A percentile compares a stretch with the other conserved stretches of the same genome.
Evolutionary conservation across 1,284 basidiomycete species (phyloP).

Genomic region (Sparassis latifolia): DNA sequence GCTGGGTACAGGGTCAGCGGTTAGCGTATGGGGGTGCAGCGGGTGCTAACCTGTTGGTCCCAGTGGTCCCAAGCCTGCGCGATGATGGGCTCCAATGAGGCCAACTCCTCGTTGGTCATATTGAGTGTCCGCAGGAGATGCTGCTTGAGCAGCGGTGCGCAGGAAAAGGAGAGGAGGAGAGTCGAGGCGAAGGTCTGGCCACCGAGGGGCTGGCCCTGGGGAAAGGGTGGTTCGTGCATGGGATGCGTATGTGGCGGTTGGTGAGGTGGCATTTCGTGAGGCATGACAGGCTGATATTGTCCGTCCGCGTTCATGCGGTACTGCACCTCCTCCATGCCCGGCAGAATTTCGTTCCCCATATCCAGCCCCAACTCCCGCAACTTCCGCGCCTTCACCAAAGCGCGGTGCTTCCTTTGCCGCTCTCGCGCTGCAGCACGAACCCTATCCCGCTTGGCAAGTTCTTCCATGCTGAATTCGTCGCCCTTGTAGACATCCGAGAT

Average conservation of each 20-base stretch:
- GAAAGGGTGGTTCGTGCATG: conserved; percentile 30
- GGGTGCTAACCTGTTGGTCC: conserved; percentile 58
- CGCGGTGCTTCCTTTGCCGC: conserved; percentile 72
- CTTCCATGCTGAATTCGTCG: conserved; percentile 52
- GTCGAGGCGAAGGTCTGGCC: conserved; percentile 72
- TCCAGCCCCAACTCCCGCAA: conserved; percentile 71
- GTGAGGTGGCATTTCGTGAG: conserved; percentile 38
- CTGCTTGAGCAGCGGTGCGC: conserved; percentile 62
- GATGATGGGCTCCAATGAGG: conserved; percentile 67
- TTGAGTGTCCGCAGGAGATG: conserved; percentile 64
- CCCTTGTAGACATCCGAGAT: conserved; percentile 21
- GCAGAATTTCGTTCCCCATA: conserved; percentile 62
- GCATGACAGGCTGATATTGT: conserved; percentile 50
- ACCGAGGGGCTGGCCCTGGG: conserved; percentile 33
- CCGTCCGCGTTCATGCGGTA: conserved; percentile 53
- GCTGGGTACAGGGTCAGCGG: conserved; percentile 30
- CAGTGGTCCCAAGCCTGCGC: conserved; percentile 79
- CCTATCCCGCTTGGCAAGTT: conserved; percentile 55
- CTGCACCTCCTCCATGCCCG: conserved; percentile 53
- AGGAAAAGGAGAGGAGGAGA: conserved; percentile 64
- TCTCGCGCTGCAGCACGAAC: conserved; percentile 69
- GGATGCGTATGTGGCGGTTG: conserved; percentile 20
- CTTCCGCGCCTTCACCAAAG: conserved; percentile 67
- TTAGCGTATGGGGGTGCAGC: neutral
- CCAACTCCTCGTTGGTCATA: conserved; percentile 74